These are phyloP conservation scores for Candida hispaniensis DNA, from an alignment of 805 yeast species.

Conservation along the genomic window DNA sequence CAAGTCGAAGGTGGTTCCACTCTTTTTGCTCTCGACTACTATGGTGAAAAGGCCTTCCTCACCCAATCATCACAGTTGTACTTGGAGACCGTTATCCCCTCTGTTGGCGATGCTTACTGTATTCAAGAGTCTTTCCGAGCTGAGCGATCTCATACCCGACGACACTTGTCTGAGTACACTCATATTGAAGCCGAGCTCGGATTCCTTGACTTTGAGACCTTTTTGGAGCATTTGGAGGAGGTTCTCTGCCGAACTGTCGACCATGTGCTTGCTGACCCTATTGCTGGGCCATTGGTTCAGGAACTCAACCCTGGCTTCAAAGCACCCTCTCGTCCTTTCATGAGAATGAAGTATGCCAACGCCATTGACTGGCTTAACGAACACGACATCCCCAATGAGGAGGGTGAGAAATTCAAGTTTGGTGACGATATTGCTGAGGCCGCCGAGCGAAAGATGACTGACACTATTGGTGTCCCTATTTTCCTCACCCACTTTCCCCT, in stretches of 20 bases:
- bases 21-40: constrained; percentile 81
- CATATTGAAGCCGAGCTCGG: constrained; percentile 94
- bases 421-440: constrained; percentile 99
- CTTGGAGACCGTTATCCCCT: constrained; percentile 91
- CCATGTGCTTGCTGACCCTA: constrained; percentile 77
- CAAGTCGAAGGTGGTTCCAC: constrained; percentile 99
- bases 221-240: constrained; percentile 74
- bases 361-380: constrained; percentile 96
- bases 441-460: constrained; percentile 98
- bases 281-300: constrained; percentile 80
- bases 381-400: constrained; percentile 89
- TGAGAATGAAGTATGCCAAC: constrained; percentile 80
- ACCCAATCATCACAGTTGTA: constrained; percentile 97
- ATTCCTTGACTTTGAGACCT: constrained; percentile 76
- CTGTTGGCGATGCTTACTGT: constrained; percentile 95
- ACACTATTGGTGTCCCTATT: constrained; percentile 84
- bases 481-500: constrained; percentile 91
- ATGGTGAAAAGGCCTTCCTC: constrained; percentile 91
- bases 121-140: constrained; percentile 98
- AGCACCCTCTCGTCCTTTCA: constrained; percentile 77
- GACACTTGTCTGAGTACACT: constrained; percentile 94
- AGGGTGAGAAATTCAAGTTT: constrained; percentile 81
- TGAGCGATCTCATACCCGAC: constrained; percentile 96
- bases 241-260: constrained; percentile 59
- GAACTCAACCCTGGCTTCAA: constrained; percentile 87